phyloP scores from a whole-genome alignment of 1,139 yeast species.

The Wickerhamomyces sp. region DNA sequence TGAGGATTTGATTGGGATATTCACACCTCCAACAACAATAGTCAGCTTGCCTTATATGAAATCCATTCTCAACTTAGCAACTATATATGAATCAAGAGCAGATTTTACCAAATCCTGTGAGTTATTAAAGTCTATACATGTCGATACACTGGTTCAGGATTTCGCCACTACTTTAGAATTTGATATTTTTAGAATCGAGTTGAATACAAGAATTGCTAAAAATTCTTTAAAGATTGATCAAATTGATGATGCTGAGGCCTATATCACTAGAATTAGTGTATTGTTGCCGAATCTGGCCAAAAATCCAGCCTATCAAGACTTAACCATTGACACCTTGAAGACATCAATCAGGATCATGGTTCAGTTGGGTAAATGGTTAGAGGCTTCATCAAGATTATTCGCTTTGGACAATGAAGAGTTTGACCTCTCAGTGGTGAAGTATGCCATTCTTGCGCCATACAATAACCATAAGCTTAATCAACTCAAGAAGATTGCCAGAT shows the following conservation, averaged over 20 bases:
- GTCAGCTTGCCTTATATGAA: slow-evolving; percentile 11
- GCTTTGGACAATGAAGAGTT: slow-evolving; percentile 10
- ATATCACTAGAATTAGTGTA: slow-evolving; percentile 6
- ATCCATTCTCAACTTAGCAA: slow-evolving; percentile 7
- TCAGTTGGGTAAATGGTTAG: slow-evolving; percentile 17
- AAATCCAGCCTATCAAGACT: not conserved
- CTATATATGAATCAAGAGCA: slow-evolving; percentile 9
- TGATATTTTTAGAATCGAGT: slow-evolving; percentile 12
- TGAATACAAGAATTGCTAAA: slow-evolving; percentile 21
- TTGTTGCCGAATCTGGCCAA: slow-evolving; percentile 1
- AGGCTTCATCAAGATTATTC: slow-evolving; percentile 15
- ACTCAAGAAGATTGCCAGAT: slow-evolving; percentile 8
- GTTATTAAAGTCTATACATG: slow-evolving; percentile 9
- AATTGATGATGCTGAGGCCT: slow-evolving; percentile 9
- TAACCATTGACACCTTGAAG: slow-evolving; percentile 6
- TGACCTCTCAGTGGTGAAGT: slow-evolving; percentile 9
- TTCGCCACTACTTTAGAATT: slow-evolving; percentile 8
- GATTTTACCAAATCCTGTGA: slow-evolving; percentile 7
- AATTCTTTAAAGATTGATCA: slow-evolving; percentile 8
- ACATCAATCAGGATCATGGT: slow-evolving; percentile 14
- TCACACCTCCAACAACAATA: slow-evolving; percentile 19
- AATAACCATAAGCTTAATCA: slow-evolving; percentile 11
- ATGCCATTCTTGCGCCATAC: slow-evolving; percentile 10
- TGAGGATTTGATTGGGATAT: slow-evolving; percentile 6
- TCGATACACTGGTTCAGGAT: slow-evolving; percentile 15